A percentile compares a stretch with the other conserved stretches of the same genome.
phyloP scores from a whole-genome alignment of 2,329 filamentous ascomycete genomes.

The Eurotiales sp. region DNA sequence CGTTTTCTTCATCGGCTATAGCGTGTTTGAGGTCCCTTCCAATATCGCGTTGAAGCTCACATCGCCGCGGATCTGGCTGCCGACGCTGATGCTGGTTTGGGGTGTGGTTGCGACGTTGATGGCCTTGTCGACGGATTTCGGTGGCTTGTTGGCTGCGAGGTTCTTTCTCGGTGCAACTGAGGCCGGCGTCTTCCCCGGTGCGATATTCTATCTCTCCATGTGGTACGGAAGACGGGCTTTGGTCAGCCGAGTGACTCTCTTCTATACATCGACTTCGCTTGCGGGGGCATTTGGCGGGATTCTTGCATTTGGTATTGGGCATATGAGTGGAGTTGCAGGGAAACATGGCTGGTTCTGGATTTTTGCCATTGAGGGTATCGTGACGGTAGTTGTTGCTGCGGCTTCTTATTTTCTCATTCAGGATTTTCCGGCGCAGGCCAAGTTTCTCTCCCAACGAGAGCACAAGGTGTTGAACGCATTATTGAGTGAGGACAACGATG shows the following conservation, averaged over 20 bases:
- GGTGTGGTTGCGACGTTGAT: slow-evolving; percentile 17
- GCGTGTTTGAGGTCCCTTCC: slow-evolving; percentile 26
- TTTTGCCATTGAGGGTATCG: slow-evolving; percentile 60
- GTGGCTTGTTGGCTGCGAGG: slow-evolving; percentile 46
- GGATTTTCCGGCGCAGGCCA: slow-evolving; percentile 37
- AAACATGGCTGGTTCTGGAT: slow-evolving; percentile 38
- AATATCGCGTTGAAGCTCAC: slow-evolving; percentile 29
- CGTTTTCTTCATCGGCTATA: slow-evolving; percentile 43
- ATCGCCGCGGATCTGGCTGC: slow-evolving; percentile 36
- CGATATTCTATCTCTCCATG: slow-evolving; percentile 58
- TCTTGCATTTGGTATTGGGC: slow-evolving; percentile 81
- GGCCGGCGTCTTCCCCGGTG: slow-evolving; percentile 52
- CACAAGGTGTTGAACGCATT: slow-evolving; percentile 41
- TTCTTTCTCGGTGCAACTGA: slow-evolving; percentile 60
- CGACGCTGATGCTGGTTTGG: slow-evolving; percentile 40
- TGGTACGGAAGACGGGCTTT: slow-evolving; percentile 61
- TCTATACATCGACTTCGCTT: slow-evolving; percentile 56
- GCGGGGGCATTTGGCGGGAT: slow-evolving; percentile 67
- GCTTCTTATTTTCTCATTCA: slow-evolving; percentile 25
- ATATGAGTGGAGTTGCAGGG: slow-evolving; percentile 66
- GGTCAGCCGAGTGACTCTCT: slow-evolving; percentile 57
- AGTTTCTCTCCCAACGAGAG: slow-evolving; percentile 41
- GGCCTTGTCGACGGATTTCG: slow-evolving; percentile 16
- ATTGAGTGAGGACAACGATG: slow-evolving; percentile 49
- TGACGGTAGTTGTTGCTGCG: slow-evolving; percentile 64